Conservation (phyloP, 1,139 yeast species). For the Lodderomyces pseudojiufengensis region DNA sequence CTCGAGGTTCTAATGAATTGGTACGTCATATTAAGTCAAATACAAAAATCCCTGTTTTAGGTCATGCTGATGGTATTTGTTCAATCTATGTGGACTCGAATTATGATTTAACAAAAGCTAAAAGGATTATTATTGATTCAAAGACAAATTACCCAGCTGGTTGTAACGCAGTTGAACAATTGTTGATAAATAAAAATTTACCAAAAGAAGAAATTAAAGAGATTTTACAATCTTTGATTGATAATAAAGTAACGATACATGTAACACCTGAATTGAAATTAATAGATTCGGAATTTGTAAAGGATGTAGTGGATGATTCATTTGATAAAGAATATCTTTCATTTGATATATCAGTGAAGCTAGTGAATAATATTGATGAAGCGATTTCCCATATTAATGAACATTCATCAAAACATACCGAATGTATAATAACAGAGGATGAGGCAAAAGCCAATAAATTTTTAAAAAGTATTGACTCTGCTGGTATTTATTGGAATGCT, state of each 20-base stretch:
- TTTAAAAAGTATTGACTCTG: constrained; percentile 83
- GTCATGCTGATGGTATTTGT: constrained; percentile 98
- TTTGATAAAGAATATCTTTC: constrained; percentile 83
- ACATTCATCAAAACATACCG: constrained; percentile 97
- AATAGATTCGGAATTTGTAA: constrained; percentile 17
- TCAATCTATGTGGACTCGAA: constrained; percentile 75
- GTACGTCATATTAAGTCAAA: constrained; percentile 80
- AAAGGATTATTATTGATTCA: constrained; percentile 72
- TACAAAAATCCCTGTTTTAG: constrained; percentile 94
- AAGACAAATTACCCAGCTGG: constrained; percentile 98
- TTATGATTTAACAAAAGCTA: constrained; percentile 75
- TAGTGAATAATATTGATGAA: constrained; percentile 53
- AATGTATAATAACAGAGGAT: constrained; percentile 78
- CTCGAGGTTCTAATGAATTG: constrained; percentile 91
- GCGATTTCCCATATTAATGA: constrained; percentile 82
- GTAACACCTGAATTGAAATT: constrained; percentile 51
- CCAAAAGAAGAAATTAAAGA: constrained; percentile 34
- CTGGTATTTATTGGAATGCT: constrained; percentile 99
- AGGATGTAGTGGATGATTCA: constrained; percentile 50
- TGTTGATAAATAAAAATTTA: constrained; percentile 62
- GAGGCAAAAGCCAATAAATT: constrained; percentile 69
- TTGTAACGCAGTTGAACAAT: constrained; percentile 92
- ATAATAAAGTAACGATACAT: constrained; percentile 72
- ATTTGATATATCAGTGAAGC: constrained; percentile 71
- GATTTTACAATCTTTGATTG: constrained; percentile 47